Evolutionary conservation across 768 basidiomycete species (phyloP).

Genomic region (Rhodosporidiobolus odoratus): DNA sequence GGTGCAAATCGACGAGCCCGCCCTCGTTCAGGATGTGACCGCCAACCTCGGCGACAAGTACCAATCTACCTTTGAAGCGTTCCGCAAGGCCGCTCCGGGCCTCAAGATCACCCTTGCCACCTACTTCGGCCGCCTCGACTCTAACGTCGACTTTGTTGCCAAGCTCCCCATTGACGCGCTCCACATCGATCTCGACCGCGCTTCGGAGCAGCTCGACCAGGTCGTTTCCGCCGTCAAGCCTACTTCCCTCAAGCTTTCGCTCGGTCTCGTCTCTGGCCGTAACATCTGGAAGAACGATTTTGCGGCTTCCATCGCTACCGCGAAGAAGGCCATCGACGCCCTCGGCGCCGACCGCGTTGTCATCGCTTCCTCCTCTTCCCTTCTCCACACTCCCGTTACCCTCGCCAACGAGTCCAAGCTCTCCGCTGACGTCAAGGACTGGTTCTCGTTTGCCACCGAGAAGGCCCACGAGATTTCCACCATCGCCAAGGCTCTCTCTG

Average conservation of each 20-base stretch:
- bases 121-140: constrained; percentile 93
- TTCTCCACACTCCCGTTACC: constrained; percentile 96
- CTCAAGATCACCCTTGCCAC: constrained; percentile 83
- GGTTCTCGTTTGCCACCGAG: constrained; percentile 98
- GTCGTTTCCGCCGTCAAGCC: constrained; percentile 76
- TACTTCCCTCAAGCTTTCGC: constrained; percentile 74
- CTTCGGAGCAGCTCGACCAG: constrained; percentile 76
- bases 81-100: constrained; percentile 68
- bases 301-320: constrained; percentile 68
- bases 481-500: constrained; percentile 78
- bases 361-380: constrained; percentile 91
- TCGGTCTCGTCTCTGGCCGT: constrained; percentile 94
- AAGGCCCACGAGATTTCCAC: constrained; percentile 85
- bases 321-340: constrained; percentile 72
- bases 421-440: constrained; percentile 81
- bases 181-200: constrained; percentile 95
- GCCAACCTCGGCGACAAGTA: constrained; percentile 71
- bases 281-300: constrained; percentile 99
- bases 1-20: constrained; percentile 95
- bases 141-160: constrained; percentile 77
- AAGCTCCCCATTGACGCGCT: constrained; percentile 89
- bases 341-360: constrained; percentile 85
- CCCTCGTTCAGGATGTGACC: constrained; percentile 86
- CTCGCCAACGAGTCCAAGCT: constrained; percentile 87
- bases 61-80: constrained; percentile 69